phyloP scores from a whole-genome alignment of 129 eudicot species.

The Cynara cardunculus region DNA sequence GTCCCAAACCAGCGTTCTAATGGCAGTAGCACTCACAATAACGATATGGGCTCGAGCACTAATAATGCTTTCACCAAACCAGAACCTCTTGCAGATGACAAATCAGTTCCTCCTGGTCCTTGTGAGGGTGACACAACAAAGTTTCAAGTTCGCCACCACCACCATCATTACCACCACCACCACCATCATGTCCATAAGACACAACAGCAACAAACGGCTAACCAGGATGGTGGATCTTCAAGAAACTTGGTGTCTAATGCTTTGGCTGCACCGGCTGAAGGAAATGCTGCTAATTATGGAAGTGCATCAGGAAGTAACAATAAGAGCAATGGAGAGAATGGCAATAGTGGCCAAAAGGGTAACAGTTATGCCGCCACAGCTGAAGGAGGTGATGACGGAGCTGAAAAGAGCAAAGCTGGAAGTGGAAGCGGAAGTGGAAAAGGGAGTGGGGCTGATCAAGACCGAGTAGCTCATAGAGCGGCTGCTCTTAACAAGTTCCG shows the following conservation, averaged over 20 bases:
- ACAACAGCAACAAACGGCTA: slow-evolving; percentile 32
- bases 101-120: slow-evolving; percentile 25
- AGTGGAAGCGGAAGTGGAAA: slow-evolving; percentile 41
- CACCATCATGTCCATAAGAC: slow-evolving; percentile 42
- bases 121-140: slow-evolving; percentile 24
- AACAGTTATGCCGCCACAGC: slow-evolving; percentile 30
- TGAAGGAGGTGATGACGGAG: slow-evolving; percentile 53
- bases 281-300: slow-evolving; percentile 58
- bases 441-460: slow-evolving; percentile 49
- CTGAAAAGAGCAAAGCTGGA: slow-evolving; percentile 36
- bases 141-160: slow-evolving; percentile 40
- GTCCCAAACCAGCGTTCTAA: slow-evolving; percentile 40
- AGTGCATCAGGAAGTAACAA: slow-evolving; percentile 70
- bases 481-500: slow-evolving; percentile 64
- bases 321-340: slow-evolving; percentile 50
- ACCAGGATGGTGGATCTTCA: slow-evolving; percentile 33
- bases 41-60: slow-evolving; percentile 74
- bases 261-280: slow-evolving; percentile 31
- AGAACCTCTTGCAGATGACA: slow-evolving; percentile 34
- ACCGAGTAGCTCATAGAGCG: slow-evolving; percentile 47
- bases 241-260: slow-evolving; percentile 25
- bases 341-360: slow-evolving; percentile 39
- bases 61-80: slow-evolving; percentile 42
- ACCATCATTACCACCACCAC: slow-evolving; percentile 51
- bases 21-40: slow-evolving; percentile 59